Conservation (phyloP, 768 basidiomycete genomes). For the Gelatoporia subvermispora region DNA sequence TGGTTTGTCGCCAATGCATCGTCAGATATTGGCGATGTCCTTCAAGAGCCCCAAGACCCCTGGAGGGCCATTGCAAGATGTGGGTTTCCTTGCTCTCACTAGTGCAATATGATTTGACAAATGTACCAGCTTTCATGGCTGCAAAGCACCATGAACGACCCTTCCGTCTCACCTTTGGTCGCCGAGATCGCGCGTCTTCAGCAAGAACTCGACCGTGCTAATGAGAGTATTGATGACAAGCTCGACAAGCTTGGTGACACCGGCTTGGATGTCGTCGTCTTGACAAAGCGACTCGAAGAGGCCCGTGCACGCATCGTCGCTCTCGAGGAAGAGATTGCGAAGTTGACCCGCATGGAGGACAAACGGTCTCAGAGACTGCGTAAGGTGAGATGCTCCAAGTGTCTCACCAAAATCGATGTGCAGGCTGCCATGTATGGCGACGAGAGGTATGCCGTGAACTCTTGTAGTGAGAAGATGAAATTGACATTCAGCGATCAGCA, state of each 20-base stretch:
- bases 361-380: slow-evolving; percentile 58
- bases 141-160: slow-evolving; percentile 54
- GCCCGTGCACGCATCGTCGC: slow-evolving; percentile 50
- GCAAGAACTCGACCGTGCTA: slow-evolving; percentile 70
- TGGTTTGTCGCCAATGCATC: slow-evolving; percentile 73
- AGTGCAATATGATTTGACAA: not conserved
- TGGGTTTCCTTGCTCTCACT: slow-evolving; percentile 30
- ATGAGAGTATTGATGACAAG: slow-evolving; percentile 85
- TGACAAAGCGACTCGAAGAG: slow-evolving; percentile 69
- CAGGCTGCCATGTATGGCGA: slow-evolving; percentile 41
- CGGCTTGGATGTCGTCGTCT: slow-evolving; percentile 66
- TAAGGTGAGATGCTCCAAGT: slow-evolving; percentile 64
- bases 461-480: not conserved
- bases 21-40: slow-evolving; percentile 65
- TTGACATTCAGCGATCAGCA: slow-evolving; percentile 30
- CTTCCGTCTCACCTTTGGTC: slow-evolving; percentile 57
- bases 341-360: slow-evolving; percentile 63
- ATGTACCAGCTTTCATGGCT: slow-evolving; percentile 65
- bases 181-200: slow-evolving; percentile 71
- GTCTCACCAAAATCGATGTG: slow-evolving; percentile 55
- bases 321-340: slow-evolving; percentile 66
- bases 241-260: slow-evolving; percentile 81
- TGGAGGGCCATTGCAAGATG: slow-evolving; percentile 73
- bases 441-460: slow-evolving; percentile 47
- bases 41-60: slow-evolving; percentile 71